phyloP scores from a whole-genome alignment of 371 early-diverging fungal genomes.

The Dichotomocladium elegans region DNA sequence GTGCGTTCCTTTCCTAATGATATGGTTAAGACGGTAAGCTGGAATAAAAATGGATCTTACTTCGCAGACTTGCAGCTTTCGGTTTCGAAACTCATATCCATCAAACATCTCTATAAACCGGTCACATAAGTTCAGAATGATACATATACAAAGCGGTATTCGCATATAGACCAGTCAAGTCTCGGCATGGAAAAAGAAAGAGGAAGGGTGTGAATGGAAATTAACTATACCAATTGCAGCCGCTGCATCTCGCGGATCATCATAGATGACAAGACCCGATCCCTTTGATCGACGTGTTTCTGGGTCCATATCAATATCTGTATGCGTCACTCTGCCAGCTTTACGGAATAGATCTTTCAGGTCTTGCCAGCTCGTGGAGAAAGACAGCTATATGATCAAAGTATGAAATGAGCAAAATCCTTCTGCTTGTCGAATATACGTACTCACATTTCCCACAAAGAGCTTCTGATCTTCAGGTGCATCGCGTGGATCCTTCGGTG shows the following conservation, averaged over 20 bases:
- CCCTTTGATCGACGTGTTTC: slow-evolving; percentile 63
- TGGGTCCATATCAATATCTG: slow-evolving; percentile 62
- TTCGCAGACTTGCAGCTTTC: slow-evolving; percentile 76
- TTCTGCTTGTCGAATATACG: neutral
- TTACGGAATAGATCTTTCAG: slow-evolving; percentile 73
- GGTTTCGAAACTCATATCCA: slow-evolving; percentile 75
- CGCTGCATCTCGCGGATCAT: slow-evolving; percentile 56
- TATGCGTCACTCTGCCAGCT: slow-evolving; percentile 60
- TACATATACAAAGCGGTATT: neutral
- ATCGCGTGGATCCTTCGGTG: slow-evolving; percentile 44
- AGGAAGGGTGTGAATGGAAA: too few species aligned
- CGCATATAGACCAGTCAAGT: too few species aligned
- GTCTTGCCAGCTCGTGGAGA: slow-evolving; percentile 73
- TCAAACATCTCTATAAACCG: slow-evolving; percentile 60
- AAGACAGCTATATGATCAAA: slow-evolving; percentile 63
- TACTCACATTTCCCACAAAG: slow-evolving; percentile 65
- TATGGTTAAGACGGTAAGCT: neutral
- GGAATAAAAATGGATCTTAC: slow-evolving; percentile 34
- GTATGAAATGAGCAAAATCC: neutral
- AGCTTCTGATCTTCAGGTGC: slow-evolving; percentile 55
- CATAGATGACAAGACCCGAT: slow-evolving; percentile 68
- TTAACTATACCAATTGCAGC: slow-evolving; percentile 74
- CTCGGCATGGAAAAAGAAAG: too few species aligned
- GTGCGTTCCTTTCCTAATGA: slow-evolving; percentile 11
- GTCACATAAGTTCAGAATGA: too few species aligned